Evolutionary conservation across 805 yeast genomes (phyloP).

Genomic region (Starmerella roubikii): DNA sequence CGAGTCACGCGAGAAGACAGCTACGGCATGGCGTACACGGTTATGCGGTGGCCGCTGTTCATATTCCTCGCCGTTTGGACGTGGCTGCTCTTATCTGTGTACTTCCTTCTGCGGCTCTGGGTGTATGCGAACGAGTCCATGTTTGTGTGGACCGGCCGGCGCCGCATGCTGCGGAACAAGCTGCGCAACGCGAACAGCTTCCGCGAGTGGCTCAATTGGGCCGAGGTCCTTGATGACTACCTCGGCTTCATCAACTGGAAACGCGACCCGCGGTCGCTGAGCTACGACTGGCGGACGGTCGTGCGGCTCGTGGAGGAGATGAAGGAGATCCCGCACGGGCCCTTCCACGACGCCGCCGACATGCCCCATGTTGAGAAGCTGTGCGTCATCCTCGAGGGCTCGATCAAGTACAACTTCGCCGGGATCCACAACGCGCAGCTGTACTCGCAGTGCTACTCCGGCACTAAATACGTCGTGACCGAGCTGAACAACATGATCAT

Average conservation of each 20-base stretch:
- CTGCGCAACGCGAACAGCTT: conserved; percentile 39
- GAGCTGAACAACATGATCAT: conserved; percentile 42
- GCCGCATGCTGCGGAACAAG: conserved; percentile 36
- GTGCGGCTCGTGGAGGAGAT: conserved; percentile 36
- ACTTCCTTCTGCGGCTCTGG: conserved; percentile 41
- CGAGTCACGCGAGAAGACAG: conserved; percentile 10
- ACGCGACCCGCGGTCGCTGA: conserved; percentile 43
- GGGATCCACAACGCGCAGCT: conserved; percentile 61
- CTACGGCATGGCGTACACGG: conserved; percentile 31
- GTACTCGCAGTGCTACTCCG: conserved; percentile 62
- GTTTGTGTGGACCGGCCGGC: conserved; percentile 47
- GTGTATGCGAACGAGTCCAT: conserved; percentile 50
- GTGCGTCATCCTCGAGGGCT: conserved; percentile 45
- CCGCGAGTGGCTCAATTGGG: conserved; percentile 49
- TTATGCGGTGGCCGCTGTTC: conserved; percentile 57
- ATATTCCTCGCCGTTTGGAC: conserved; percentile 43
- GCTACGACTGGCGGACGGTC: conserved; percentile 55
- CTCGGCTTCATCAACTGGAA: conserved; percentile 55
- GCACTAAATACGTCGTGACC: conserved; percentile 50
- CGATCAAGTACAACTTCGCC: conserved; percentile 60
- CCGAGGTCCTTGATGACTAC: conserved; percentile 41
- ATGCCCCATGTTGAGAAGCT: conserved; percentile 30
- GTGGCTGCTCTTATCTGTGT: conserved; percentile 34
- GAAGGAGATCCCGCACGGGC: conserved; percentile 24
- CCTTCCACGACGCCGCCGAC: conserved; percentile 17